Base-by-base conservation (phyloP, 441 rosid species). In the Brassica balearica region DNA sequence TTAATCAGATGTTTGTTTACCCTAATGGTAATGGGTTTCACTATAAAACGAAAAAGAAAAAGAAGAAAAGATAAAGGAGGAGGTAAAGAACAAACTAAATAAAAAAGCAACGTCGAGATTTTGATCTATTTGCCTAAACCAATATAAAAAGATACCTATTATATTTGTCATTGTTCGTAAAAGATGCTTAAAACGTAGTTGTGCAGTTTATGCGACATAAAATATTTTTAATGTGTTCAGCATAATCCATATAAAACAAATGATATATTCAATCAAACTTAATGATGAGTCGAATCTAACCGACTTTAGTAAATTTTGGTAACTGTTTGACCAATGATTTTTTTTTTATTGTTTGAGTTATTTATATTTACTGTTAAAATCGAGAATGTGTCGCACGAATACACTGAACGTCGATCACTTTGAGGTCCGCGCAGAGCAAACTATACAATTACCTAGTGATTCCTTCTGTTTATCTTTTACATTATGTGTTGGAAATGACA, bases 51-150 rank as follows among this genome's bases (percentile, higher is more conserved):
- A 68, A 53, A 17, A 17, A 67, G 67, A 61, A 74, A 34, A 68
- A 71, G 69, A 60, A 61, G 38, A 71, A 56, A 23, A 70, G 60
- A 55, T 55, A 55, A 78, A 46, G 78, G 82, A 82, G 66, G 82
- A n/a, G 74, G 75, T 69, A 66, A 78, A 78, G 63, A 72, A 72
- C 53, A 59, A 67, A 19, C 8, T 59, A 84, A 84, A 85, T 69
- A 61, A 25, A 41, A 75, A 48, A 41, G 55, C 2, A 51, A 51
- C 58, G 14, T 51, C 58, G 3, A 14, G 55, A 43, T 51, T 51
- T 51, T 51, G 58, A 51, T 51, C 19, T 76, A 29, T 68, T 75
- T 48, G 17, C 58, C 17, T 3, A 68, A 68, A 68, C 29, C 62
- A 75, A 68, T 75, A 46, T 14, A 67, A 22, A 69, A 55, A 53